Conservation (phyloP, 2,329 filamentous ascomycete genomes). For the Fusarium newnesense region DNA sequence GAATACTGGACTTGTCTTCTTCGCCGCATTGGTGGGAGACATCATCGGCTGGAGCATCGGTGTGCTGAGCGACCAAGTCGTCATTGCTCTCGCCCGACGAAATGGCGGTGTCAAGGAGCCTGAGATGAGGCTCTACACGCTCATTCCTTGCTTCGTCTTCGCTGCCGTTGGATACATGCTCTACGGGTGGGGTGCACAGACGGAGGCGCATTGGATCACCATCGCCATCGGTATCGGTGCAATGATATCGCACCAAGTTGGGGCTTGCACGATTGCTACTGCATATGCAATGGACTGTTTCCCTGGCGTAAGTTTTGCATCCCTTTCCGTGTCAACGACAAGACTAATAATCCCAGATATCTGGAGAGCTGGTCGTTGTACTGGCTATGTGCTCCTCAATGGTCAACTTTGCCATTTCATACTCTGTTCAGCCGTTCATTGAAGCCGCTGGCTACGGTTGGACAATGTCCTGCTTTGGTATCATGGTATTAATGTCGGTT, state of each 20-base stretch:
- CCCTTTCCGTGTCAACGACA: rapidly evolving
- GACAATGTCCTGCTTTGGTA: not conserved
- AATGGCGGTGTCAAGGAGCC: not conserved
- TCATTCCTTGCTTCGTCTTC: not conserved
- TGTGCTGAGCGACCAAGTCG: not conserved
- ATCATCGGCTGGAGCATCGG: not conserved
- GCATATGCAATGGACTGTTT: not conserved
- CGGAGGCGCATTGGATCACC: not conserved
- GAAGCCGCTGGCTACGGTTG: not conserved
- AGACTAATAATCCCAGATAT: rapidly evolving
- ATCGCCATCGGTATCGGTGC: not conserved
- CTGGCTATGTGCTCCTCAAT: not conserved
- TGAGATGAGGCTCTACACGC: not conserved
- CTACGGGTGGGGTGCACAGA: not conserved
- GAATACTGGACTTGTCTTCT: rapidly evolving
- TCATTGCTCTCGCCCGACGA: not conserved
- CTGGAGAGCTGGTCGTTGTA: not conserved
- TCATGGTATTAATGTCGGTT: not conserved
- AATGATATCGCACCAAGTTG: not conserved
- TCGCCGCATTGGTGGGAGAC: not conserved
- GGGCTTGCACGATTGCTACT: not conserved
- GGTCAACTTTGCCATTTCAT: not conserved
- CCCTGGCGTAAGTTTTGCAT: rapidly evolving
- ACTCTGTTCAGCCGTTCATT: not conserved
- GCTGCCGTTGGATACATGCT: not conserved